Evolutionary conservation across 257 asterid species (phyloP).

Genomic region (Lycium barbarum): DNA sequence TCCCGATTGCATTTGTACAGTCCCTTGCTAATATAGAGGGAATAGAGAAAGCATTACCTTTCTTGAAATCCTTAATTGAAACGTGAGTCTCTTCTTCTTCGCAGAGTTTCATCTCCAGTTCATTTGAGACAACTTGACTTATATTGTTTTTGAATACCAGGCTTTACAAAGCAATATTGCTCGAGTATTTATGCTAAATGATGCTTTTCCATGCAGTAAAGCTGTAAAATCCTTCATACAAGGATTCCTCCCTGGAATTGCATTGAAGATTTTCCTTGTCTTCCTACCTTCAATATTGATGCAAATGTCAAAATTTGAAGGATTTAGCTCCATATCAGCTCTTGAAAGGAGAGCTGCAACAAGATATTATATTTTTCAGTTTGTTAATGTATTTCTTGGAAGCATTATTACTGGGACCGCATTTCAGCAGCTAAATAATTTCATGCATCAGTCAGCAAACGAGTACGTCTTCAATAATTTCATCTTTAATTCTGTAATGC

Average conservation of each 20-base stretch:
- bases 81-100: slow-evolving; percentile 53
- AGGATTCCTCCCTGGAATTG: slow-evolving; percentile 89
- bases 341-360: slow-evolving; percentile 93
- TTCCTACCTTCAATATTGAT: slow-evolving; percentile 80
- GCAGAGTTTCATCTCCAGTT: neutral
- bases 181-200: neutral
- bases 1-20: slow-evolving; percentile 89
- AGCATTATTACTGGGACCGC: slow-evolving; percentile 91
- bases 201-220: slow-evolving; percentile 56
- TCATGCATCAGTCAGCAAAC: slow-evolving; percentile 60
- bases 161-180: neutral
- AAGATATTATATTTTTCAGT: slow-evolving; percentile 82
- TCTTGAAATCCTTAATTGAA: slow-evolving; percentile 67
- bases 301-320: slow-evolving; percentile 91
- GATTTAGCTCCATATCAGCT: slow-evolving; percentile 69
- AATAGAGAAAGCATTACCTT: slow-evolving; percentile 68
- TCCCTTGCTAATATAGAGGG: slow-evolving; percentile 87
- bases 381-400: slow-evolving; percentile 85
- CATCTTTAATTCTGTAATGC: neutral
- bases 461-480: slow-evolving; percentile 54
- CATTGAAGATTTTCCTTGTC: slow-evolving; percentile 86
- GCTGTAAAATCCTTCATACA: slow-evolving; percentile 77
- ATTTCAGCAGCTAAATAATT: slow-evolving; percentile 67
- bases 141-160: neutral
- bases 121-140: slow-evolving; percentile 9